phyloP scores from a whole-genome alignment of 106 monocot genomes.

The Dactylorhiza incarnata region DNA sequence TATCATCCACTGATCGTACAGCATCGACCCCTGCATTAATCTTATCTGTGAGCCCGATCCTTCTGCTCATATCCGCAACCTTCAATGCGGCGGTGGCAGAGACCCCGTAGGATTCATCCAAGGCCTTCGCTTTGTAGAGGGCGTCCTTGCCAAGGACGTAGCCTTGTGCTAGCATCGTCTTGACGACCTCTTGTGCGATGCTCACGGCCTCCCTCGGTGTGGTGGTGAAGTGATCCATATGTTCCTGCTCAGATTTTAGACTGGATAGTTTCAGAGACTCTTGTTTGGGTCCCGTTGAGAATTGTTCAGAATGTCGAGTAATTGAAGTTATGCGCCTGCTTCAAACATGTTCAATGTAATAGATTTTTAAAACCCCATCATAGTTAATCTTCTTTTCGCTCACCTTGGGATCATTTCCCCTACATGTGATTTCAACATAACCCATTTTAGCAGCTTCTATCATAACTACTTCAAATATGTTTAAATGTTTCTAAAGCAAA shows the following conservation, averaged over 20 bases:
- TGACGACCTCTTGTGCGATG: slow-evolving; percentile 72
- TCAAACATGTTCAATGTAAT: background rate
- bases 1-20: slow-evolving; percentile 46
- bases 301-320: background rate
- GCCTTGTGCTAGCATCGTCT: slow-evolving; percentile 69
- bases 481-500: no score
- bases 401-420: no score
- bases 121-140: slow-evolving; percentile 53
- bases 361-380: background rate
- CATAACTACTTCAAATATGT: no score
- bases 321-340: background rate
- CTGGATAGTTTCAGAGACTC: background rate
- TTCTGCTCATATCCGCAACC: slow-evolving; percentile 63
- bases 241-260: slow-evolving; percentile 2
- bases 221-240: slow-evolving; percentile 19
- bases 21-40: slow-evolving; percentile 53
- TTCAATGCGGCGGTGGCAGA: slow-evolving; percentile 58
- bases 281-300: background rate
- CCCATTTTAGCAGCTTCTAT: no score
- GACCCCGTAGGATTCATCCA: slow-evolving; percentile 64
- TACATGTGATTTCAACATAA: no score
- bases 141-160: slow-evolving; percentile 74
- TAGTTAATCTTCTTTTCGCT: no score
- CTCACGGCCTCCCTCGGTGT: slow-evolving; percentile 63
- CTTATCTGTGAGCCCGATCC: slow-evolving; percentile 65